These are phyloP conservation scores for Trifolium subterraneum DNA, from an alignment of 306 rosid genomes.

Conservation along the genomic window DNA sequence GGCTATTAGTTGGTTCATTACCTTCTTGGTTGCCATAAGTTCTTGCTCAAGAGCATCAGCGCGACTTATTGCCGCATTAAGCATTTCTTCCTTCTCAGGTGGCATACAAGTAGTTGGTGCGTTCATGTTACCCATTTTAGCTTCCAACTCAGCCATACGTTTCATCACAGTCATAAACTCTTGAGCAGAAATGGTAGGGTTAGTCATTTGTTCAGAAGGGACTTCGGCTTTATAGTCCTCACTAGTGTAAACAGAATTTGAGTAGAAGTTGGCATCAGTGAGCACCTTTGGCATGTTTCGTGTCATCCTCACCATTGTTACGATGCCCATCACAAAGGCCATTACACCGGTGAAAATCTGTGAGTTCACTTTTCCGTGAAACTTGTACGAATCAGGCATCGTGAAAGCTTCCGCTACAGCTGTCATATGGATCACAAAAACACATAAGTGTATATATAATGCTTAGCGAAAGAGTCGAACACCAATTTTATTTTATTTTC, in stretches of 20 bases:
- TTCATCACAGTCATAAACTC: slow-evolving; percentile 74
- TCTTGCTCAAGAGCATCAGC: slow-evolving; percentile 74
- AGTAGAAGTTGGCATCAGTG: slow-evolving; percentile 76
- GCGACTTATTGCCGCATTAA: slow-evolving; percentile 58
- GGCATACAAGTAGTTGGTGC: slow-evolving; percentile 54
- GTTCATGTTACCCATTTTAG: slow-evolving; percentile 60
- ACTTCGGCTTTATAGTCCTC: slow-evolving; percentile 20
- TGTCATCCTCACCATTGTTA: slow-evolving; percentile 76
- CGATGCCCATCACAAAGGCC: slow-evolving; percentile 80
- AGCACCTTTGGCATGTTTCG: slow-evolving; percentile 80
- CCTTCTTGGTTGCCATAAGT: slow-evolving; percentile 77
- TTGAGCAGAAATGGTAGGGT: slow-evolving; percentile 48
- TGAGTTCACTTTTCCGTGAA: slow-evolving; percentile 57
- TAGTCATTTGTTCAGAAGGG: slow-evolving; percentile 44
- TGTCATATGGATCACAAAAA: slow-evolving; percentile 25
- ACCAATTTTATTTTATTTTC: neutral
- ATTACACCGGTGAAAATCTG: slow-evolving; percentile 67
- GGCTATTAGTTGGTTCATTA: slow-evolving; percentile 15
- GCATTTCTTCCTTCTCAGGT: slow-evolving; percentile 74
- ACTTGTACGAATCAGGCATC: slow-evolving; percentile 48
- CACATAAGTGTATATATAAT: too few species aligned
- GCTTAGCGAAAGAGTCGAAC: too few species aligned
- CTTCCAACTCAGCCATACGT: slow-evolving; percentile 93
- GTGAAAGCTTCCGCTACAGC: slow-evolving; percentile 45
- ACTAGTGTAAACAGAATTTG: slow-evolving; percentile 49